Evolutionary conservation across 805 yeast genomes (phyloP).

Genomic region (Sugiyamaella boreocaroliniensis): DNA sequence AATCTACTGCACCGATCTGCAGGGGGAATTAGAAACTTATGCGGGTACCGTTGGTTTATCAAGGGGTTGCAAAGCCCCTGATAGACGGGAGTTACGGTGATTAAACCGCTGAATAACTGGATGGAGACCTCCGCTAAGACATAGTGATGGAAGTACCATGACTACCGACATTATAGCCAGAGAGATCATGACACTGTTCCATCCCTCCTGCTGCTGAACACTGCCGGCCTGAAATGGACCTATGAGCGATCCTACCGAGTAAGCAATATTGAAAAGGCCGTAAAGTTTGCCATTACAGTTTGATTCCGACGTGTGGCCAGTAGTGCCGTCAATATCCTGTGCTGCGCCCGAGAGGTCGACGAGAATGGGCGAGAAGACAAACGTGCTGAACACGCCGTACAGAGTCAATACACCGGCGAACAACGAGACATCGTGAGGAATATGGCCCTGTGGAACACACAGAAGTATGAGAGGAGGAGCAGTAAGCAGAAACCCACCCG

Average conservation of each 20-base stretch:
- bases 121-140: conserved; percentile 24
- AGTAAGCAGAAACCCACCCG: conserved; percentile 21
- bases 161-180: conserved; percentile 19
- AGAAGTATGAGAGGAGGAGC: conserved; percentile 20
- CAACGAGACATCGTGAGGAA: conserved; percentile 23
- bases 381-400: conserved; percentile 21
- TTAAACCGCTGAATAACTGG: not conserved
- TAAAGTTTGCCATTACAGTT: conserved; percentile 32
- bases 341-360: conserved; percentile 24
- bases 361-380: conserved; percentile 24
- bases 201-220: conserved; percentile 20
- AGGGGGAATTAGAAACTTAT: no score
- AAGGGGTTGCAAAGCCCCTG: not conserved
- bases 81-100: not conserved
- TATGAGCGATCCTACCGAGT: conserved; percentile 28
- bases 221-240: conserved; percentile 31
- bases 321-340: conserved; percentile 15
- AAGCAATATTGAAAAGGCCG: conserved; percentile 30
- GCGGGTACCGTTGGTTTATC: not conserved
- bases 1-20: no score
- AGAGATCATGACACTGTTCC: conserved; percentile 19
- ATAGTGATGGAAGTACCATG: conserved; percentile 21
- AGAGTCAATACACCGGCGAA: conserved; percentile 25
- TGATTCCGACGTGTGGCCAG: conserved; percentile 28
- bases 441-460: conserved; percentile 23